Evolutionary conservation across 257 asterid genomes (phyloP), one percentile per base, ranked within the genome.

Genomic region (Mitragyna speciosa): DNA sequence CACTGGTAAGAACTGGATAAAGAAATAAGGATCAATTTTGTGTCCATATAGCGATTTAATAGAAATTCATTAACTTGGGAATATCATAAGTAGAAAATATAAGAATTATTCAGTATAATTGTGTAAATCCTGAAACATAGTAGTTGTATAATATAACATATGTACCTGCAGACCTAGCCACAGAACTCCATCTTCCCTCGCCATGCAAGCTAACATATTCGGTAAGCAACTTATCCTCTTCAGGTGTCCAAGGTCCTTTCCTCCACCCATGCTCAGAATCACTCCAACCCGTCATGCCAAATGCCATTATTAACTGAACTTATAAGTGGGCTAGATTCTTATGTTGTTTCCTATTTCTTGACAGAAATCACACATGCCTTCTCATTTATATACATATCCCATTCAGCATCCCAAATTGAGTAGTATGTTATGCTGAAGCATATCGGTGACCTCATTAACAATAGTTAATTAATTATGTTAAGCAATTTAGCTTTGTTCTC

Each of bases 161-260:
- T 30, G 0, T 79, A 87, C 90, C 88, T 39, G 87, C 79, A 83
- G 69, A 81, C 31, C 75, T 61, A 68, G 90, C 76, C 17, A 87
- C 90, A 56, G 84, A 87, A 64, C 86, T 85, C 90, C 90, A 87
- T 81, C 87, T 75, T 28, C 87, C 90, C 33, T 85, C 89, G 78
- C 90, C 90, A 59, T 85, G 78, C 77, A 77, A 73, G n/a, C 61
- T 81, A 26, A 87, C 85, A 61, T 85, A 85, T 51, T 85, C 82
- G 17, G 68, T 74, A 2, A 87, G 89, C 17, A 87, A 49, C 76
- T 74, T 83, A 36, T 87, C 90, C 68, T 87, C 90, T 54, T 83
- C 90, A 73, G 88, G 82, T 7, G 87, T 85, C 90, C 89, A 87
- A 2, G 90, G 87, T 11, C 90, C 90, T 83, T 87, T 75, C 75